Evolutionary conservation across 176 grass and related monocot species (phyloP).

Genomic region (Eragrostis nindensis): DNA sequence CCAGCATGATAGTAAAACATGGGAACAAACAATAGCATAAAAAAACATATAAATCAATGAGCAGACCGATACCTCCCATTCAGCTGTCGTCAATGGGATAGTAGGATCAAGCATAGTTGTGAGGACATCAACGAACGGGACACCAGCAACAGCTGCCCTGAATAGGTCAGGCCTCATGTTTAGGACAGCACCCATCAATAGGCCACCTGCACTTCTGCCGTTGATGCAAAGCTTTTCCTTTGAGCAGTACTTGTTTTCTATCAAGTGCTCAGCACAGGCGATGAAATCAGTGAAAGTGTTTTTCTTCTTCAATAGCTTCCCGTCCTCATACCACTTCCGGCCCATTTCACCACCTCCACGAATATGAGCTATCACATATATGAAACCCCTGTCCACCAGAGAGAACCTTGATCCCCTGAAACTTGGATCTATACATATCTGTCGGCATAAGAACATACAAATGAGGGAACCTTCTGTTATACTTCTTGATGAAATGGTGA

Average conservation of each 20-base stretch:
- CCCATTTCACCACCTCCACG: constrained; percentile 97
- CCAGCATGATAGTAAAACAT: neutral
- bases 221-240: constrained; percentile 83
- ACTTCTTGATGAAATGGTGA: neutral
- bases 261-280: constrained; percentile 78
- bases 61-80: constrained; percentile 77
- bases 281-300: constrained; percentile 99
- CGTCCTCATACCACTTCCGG: constrained; percentile 89
- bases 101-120: constrained; percentile 96
- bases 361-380: constrained; percentile 87
- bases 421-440: constrained; percentile 77
- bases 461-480: too few relatives aligned
- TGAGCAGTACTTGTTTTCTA: constrained; percentile 73
- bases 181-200: constrained; percentile 74
- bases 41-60: neutral
- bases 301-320: constrained; percentile 80
- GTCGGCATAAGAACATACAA: constrained; percentile 17
- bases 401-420: constrained; percentile 73
- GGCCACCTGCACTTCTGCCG: constrained; percentile 88
- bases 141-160: constrained; percentile 70
- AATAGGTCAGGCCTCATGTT: constrained; percentile 97
- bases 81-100: constrained; percentile 82
- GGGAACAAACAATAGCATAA: neutral
- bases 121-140: constrained; percentile 90
- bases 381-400: constrained; percentile 80